Evolutionary conservation across 2,329 filamentous ascomycete genomes (phyloP).

Genomic region (Cercospora sp.): DNA sequence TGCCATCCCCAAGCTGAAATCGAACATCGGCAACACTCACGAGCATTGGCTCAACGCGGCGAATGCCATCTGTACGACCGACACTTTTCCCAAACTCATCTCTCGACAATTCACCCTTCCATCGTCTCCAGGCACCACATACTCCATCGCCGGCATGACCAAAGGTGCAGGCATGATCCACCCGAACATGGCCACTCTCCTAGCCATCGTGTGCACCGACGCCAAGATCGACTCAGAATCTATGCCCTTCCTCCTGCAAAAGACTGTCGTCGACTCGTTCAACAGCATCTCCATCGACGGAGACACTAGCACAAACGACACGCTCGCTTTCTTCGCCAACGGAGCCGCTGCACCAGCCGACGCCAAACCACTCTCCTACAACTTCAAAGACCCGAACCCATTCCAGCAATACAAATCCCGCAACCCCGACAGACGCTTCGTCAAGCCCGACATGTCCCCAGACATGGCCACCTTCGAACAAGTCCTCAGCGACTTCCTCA

Average conservation of each 20-base stretch:
- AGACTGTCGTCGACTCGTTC: constrained; percentile 81
- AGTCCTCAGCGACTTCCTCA: constrained; percentile 74
- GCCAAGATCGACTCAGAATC: constrained; percentile 70
- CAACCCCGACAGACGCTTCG: neutral
- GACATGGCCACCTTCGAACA: constrained; percentile 42
- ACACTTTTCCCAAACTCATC: constrained; percentile 95
- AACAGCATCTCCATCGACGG: constrained; percentile 97
- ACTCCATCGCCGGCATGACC: constrained; percentile 88
- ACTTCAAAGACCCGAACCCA: neutral
- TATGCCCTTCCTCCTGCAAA: constrained; percentile 68
- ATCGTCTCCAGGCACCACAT: constrained; percentile 71
- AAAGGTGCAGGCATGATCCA: constrained; percentile 99
- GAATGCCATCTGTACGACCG: constrained; percentile 93
- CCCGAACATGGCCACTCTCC: constrained; percentile 95
- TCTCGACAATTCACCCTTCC: constrained; percentile 83
- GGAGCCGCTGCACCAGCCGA: constrained; percentile 63
- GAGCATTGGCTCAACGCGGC: constrained; percentile 84
- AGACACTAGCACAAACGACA: constrained; percentile 97
- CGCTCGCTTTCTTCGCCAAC: constrained; percentile 90
- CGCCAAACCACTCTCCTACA: constrained; percentile 10
- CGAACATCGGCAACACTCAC: constrained; percentile 71
- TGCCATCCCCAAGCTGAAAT: constrained; percentile 75
- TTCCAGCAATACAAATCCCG: neutral
- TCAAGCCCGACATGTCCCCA: neutral
- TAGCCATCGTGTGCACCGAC: constrained; percentile 90